A percentile compares a stretch with the other conserved stretches of the same genome.
phyloP scores from a whole-genome alignment of 305 asterid species.

The Fraxinus sp. region DNA sequence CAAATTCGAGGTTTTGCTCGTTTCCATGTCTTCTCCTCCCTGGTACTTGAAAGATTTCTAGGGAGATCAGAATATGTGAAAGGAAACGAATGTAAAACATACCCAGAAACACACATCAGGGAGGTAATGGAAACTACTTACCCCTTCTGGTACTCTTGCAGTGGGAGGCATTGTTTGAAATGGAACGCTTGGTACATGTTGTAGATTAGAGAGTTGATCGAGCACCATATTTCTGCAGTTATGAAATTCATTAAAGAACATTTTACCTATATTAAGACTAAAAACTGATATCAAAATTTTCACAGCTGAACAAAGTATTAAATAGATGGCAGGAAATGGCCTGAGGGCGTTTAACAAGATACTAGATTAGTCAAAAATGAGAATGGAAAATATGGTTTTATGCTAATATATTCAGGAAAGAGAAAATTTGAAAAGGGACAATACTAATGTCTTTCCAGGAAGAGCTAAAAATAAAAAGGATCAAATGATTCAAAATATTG shows the following conservation, averaged over 20 bases:
- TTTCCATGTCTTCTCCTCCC: conserved; percentile 49
- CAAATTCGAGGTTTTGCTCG: conserved; percentile 75
- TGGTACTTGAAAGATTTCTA: background rate
- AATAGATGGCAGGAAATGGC: conserved; percentile 4
- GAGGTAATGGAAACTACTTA: conserved; percentile 19
- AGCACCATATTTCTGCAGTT: conserved; percentile 61
- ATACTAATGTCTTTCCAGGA: background rate
- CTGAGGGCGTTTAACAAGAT: background rate
- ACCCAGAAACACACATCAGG: background rate
- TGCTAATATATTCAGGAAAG: background rate
- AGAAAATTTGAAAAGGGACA: background rate
- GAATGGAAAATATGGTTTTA: background rate
- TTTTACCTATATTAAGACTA: background rate
- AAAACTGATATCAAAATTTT: background rate
- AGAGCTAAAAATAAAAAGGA: background rate
- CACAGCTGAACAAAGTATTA: background rate
- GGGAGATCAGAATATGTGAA: too few relatives aligned
- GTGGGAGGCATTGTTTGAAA: conserved; percentile 67
- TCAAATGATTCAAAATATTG: background rate
- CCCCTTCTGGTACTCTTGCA: conserved; percentile 71
- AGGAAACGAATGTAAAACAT: background rate
- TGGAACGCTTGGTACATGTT: conserved; percentile 78
- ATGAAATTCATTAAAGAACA: conserved; percentile 19
- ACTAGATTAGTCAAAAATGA: background rate
- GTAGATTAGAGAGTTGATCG: conserved; percentile 63